Evolutionary conservation across 2,329 filamentous ascomycete species (phyloP).

Genomic region (Dendryphion nanum): DNA sequence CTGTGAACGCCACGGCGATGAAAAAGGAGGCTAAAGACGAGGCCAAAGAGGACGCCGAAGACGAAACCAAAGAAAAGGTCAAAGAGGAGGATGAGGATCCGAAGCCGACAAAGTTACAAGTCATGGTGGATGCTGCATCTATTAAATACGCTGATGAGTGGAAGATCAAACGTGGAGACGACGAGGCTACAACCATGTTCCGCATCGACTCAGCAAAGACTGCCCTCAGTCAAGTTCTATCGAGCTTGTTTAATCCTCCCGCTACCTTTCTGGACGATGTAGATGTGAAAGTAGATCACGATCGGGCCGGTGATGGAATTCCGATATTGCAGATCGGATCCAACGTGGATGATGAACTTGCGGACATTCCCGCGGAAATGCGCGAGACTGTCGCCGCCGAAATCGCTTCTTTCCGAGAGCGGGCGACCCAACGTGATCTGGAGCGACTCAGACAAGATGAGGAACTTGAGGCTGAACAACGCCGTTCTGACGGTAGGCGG

Average conservation of each 20-base stretch:
- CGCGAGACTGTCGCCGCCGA: conserved; percentile 91
- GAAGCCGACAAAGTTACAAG: conserved; percentile 67
- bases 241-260: conserved; percentile 68
- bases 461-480: conserved; percentile 84
- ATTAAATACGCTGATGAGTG: conserved; percentile 83
- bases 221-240: conserved; percentile 66
- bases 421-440: conserved; percentile 82
- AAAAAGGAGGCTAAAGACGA: conserved; percentile 52
- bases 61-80: conserved; percentile 54
- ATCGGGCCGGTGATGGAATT: conserved; percentile 59
- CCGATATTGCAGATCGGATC: conserved; percentile 77
- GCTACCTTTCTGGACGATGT: conserved; percentile 60
- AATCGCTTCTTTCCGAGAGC: conserved; percentile 89
- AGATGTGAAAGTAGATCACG: conserved; percentile 45
- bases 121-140: conserved; percentile 78
- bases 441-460: conserved; percentile 87
- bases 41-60: conserved; percentile 38
- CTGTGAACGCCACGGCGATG: conserved; percentile 42
- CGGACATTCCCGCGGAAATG: conserved; percentile 95
- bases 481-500: conserved; percentile 67
- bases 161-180: conserved; percentile 64
- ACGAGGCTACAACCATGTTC: conserved; percentile 62
- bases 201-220: conserved; percentile 68
- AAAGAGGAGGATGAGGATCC: conserved; percentile 46
- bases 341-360: conserved; percentile 79